Conservation (phyloP, 2,329 filamentous ascomycete genomes). For the Lomentospora prolificans region DNA sequence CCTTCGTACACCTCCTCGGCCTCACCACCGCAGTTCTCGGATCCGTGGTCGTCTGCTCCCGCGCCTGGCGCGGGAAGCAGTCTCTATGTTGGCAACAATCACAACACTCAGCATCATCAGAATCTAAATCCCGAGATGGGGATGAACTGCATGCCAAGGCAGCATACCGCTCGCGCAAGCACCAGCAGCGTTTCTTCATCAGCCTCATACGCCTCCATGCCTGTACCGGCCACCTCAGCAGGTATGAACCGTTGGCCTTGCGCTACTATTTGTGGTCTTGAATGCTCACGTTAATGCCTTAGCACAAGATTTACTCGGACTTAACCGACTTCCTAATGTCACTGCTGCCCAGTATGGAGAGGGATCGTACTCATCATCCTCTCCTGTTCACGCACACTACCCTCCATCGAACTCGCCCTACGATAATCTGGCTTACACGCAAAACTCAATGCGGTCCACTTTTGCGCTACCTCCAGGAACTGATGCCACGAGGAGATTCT, state of each 20-base stretch:
- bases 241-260: constrained; percentile 44
- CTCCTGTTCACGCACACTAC: constrained; percentile 57
- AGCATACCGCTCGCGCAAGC: constrained; percentile 38
- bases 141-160: constrained; percentile 38
- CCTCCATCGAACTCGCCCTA: constrained; percentile 61
- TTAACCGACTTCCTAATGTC: constrained; percentile 52
- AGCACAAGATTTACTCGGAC: constrained; percentile 63
- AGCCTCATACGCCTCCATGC: constrained; percentile 62
- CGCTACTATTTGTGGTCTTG: constrained; percentile 39
- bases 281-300: constrained; percentile 57
- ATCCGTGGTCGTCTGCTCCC: constrained; percentile 67
- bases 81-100: constrained; percentile 52
- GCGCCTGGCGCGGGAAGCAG: constrained; percentile 43
- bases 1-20: constrained; percentile 46
- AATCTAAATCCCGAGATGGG: constrained; percentile 46
- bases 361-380: constrained; percentile 54
- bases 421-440: constrained; percentile 66
- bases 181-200: constrained; percentile 47
- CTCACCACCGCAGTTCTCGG: constrained; percentile 68
- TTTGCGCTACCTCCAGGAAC: constrained; percentile 48
- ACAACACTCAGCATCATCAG: constrained; percentile 10
- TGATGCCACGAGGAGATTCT: constrained; percentile 57
- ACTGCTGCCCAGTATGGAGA: constrained; percentile 61
- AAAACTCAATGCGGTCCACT: constrained; percentile 50
- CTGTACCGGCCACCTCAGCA: constrained; percentile 64